A percentile compares a stretch with the other conserved stretches of the same genome.
These are phyloP conservation scores for Annulohypoxylon maeteangense DNA, from an alignment of 495 filamentous ascomycete species.

Conservation along the genomic window DNA sequence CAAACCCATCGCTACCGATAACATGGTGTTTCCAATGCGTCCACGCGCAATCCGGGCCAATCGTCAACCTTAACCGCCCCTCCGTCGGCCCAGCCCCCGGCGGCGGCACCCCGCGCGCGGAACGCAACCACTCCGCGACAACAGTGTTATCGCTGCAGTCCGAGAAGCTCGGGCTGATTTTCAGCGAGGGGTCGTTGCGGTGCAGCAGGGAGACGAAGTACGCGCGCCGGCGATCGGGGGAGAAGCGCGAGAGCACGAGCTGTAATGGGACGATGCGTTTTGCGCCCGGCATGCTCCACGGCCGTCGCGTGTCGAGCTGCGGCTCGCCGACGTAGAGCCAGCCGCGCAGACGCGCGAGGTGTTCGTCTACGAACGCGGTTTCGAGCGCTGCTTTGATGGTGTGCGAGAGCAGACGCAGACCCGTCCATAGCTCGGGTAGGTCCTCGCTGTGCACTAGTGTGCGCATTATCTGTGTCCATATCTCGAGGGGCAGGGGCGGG, in stretches of 20 bases:
- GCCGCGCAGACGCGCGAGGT: conserved; percentile 22
- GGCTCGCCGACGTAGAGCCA: conserved; percentile 30
- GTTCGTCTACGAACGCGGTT: conserved; percentile 31
- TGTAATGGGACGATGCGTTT: conserved; percentile 13
- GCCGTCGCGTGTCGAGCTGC: background rate
- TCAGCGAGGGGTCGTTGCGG: conserved; percentile 12
- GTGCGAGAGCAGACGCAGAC: conserved; percentile 27
- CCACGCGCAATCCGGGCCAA: conserved; percentile 26
- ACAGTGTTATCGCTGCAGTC: conserved; percentile 29
- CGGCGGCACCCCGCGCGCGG: conserved; percentile 28
- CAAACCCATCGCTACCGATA: conserved; percentile 27
- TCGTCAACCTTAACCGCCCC: conserved; percentile 8
- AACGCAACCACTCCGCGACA: conserved; percentile 31
- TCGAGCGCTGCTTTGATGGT: conserved; percentile 32
- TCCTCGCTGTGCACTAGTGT: conserved; percentile 18
- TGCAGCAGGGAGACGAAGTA: conserved; percentile 22
- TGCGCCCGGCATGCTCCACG: background rate
- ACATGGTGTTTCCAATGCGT: conserved; percentile 35
- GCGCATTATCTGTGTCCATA: conserved; percentile 38
- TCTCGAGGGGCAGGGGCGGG: conserved; percentile 33
- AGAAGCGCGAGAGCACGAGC: conserved; percentile 21
- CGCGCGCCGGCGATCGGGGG: conserved; percentile 23
- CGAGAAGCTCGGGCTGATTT: conserved; percentile 8
- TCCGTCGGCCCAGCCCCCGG: conserved; percentile 17
- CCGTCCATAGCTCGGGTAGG: conserved; percentile 21